Evolutionary conservation across 495 filamentous ascomycete species (phyloP), one percentile per base, ranked within the genome.

Genomic region (Penicillium verhagenii): DNA sequence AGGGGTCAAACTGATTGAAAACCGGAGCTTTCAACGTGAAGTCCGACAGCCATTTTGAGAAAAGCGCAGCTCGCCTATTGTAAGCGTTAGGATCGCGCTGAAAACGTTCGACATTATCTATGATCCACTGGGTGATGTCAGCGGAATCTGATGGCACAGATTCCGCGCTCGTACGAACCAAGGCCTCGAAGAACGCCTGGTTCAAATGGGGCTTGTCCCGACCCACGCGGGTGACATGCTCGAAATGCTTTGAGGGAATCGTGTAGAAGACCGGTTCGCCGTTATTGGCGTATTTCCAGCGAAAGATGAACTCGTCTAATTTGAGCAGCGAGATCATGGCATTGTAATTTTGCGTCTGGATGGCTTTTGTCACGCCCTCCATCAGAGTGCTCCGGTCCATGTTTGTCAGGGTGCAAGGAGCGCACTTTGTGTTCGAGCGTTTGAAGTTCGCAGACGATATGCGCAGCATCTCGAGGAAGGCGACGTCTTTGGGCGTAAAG

Each of bases 151-250:
- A 16, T 1, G 75, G 75, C 1, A 77, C 35, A 14, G 72, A 75
- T 54, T 78, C 75, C 0, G 75, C 72, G 39, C 63, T 74, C 10
- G 72, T 60, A 16, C 73, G 71, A 1, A 78, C 26, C 16, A 78
- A 61, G 11, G 66, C 47, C 35, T 67, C 56, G 43, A 78, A 75
- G 39, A 72, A 56, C 2, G 54, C 49, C 7, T 57, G 39, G 24
- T 70, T 59, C 20, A 56, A 57, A n/a, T 45, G 43, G 13, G 51
- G 58, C 1, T 62, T 64, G 13, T 63, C 46, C 4, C 54, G 64
- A 18, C 60, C 54, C 4, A 66, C 38, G 4, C 58, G 61, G 7
- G 61, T 60, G 6, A 64, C 69, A 2, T 58, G 65, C 42, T 65
- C 48, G 50, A 67, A 76, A 46, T 72, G 69, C 4, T 65, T 63